A percentile compares a stretch with the other conserved stretches of the same genome.
phyloP scores from a whole-genome alignment of 305 asterid species.

The Fraxinus albicans region DNA sequence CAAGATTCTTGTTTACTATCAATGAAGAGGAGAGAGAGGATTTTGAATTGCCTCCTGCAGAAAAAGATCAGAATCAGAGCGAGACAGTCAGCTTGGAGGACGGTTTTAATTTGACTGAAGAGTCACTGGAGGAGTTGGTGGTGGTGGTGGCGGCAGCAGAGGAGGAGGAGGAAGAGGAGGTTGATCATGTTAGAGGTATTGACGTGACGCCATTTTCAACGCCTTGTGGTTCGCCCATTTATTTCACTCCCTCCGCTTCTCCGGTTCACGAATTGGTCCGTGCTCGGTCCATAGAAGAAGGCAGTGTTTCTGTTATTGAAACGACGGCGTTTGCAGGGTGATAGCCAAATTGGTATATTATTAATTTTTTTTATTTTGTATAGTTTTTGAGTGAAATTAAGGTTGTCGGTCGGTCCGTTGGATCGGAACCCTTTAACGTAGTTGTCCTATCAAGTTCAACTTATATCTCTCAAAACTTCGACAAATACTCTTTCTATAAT shows the following conservation, averaged over 20 bases:
- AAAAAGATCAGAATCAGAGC: neutral
- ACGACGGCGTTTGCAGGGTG: conserved; percentile 6
- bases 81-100: conserved; percentile 33
- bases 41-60: conserved; percentile 32
- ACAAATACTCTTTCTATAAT: neutral
- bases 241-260: conserved; percentile 48
- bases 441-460: too few relatives aligned
- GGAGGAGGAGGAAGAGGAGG: neutral
- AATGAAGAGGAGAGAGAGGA: conserved; percentile 56
- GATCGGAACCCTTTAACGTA: too few relatives aligned
- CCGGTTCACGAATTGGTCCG: conserved; percentile 34
- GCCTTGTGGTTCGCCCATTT: conserved; percentile 50
- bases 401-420: too few relatives aligned
- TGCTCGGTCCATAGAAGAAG: conserved; percentile 17
- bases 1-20: conserved; percentile 54
- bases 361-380: neutral
- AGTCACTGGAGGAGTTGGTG: conserved; percentile 22
- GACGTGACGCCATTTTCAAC: conserved; percentile 50
- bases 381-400: neutral
- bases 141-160: neutral
- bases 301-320: neutral
- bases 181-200: neutral
- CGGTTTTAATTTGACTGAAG: conserved; percentile 28
- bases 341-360: neutral
- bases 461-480: neutral